phyloP scores from a whole-genome alignment of 208 protist genomes.

The Porcisia hertigi region DNA sequence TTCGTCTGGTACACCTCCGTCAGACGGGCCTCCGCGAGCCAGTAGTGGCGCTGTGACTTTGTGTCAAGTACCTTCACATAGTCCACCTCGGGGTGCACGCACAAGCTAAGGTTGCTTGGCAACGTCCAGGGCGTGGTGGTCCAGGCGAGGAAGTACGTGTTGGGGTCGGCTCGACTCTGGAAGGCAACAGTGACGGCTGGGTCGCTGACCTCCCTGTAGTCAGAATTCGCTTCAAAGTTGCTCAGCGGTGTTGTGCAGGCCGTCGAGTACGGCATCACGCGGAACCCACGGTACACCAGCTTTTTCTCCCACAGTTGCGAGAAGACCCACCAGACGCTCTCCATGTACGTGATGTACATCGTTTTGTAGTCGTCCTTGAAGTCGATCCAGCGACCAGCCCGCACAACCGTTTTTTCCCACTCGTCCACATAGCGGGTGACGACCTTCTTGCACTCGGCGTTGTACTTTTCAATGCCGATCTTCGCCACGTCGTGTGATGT shows the following conservation, averaged over 20 bases:
- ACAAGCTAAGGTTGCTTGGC: conserved; percentile 98
- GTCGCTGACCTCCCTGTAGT: conserved; percentile 99
- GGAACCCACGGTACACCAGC: conserved; percentile 99
- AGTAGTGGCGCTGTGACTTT: conserved; percentile 85
- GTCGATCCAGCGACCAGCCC: conserved; percentile 99
- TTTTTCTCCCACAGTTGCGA: conserved; percentile 97
- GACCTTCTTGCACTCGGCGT: conserved; percentile 97
- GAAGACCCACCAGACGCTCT: conserved; percentile 99
- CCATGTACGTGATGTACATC: conserved; percentile 99
- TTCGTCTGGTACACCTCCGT: conserved; percentile 79
- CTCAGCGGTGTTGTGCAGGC: conserved; percentile 98
- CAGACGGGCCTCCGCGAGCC: conserved; percentile 77
- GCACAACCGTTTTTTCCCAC: conserved; percentile 96
- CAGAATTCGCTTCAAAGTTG: conserved; percentile 99
- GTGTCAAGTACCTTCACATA: conserved; percentile 97
- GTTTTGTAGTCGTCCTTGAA: conserved; percentile 99
- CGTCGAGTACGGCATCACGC: conserved; percentile 99
- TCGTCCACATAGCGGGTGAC: conserved; percentile 99
- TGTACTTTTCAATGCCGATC: conserved; percentile 99
- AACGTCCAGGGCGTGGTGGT: conserved; percentile 99
- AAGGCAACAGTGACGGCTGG: conserved; percentile 94
- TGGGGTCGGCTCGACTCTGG: conserved; percentile 68
- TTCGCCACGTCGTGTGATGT: conserved; percentile 95
- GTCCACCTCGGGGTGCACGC: conserved; percentile 97
- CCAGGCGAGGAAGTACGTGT: conserved; percentile 97